phyloP scores from a whole-genome alignment of 108 stramenopile species.

The Fragilariopsis cylindrus region DNA sequence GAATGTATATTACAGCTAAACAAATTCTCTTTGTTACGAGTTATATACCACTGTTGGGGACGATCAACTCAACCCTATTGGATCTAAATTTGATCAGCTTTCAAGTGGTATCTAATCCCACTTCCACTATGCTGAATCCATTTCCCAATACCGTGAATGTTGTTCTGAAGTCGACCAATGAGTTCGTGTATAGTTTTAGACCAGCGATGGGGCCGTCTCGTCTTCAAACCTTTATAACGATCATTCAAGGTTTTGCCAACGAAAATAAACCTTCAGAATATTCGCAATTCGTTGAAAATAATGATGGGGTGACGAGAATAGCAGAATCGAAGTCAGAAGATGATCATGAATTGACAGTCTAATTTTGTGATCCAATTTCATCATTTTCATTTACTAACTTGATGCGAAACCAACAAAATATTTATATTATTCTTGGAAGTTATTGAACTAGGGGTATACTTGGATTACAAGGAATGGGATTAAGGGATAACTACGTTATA shows the following conservation, averaged over 20 bases:
- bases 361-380: not conserved
- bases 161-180: constrained; percentile 32
- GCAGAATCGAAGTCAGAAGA: not conserved
- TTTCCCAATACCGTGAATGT: constrained; percentile 64
- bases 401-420: too few species aligned
- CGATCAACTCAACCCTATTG: constrained; percentile 49
- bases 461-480: too few species aligned
- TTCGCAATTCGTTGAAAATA: constrained; percentile 22
- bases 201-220: constrained; percentile 69
- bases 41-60: constrained; percentile 73
- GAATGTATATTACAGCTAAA: constrained; percentile 61
- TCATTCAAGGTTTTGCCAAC: constrained; percentile 51
- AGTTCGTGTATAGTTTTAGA: constrained; percentile 66
- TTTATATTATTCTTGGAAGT: too few species aligned
- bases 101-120: constrained; percentile 46
- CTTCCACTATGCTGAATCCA: constrained; percentile 64
- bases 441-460: too few species aligned
- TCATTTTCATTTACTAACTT: too few species aligned
- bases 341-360: constrained; percentile 7
- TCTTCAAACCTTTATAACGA: constrained; percentile 70
- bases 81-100: constrained; percentile 67
- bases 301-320: not conserved
- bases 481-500: too few species aligned
- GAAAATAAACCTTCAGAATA: constrained; percentile 32
- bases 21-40: constrained; percentile 73